A percentile compares a stretch with the other conserved stretches of the same genome.
Conservation (phyloP, 345 rosid genomes). For the Rhodomyrtus tomentosa region DNA sequence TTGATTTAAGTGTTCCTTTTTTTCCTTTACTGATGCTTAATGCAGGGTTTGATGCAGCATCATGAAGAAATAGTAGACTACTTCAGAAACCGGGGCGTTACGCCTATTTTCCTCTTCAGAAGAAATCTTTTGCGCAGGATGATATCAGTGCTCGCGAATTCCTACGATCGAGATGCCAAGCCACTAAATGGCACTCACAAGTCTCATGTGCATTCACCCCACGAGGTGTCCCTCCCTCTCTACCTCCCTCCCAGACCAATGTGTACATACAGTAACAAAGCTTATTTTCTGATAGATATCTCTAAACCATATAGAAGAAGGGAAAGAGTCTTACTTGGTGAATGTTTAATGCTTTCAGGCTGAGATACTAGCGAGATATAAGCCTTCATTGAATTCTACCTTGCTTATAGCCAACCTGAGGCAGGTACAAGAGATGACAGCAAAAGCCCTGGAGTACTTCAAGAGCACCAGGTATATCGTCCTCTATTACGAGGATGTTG, state of each 20-base stretch:
- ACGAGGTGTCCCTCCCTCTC: constrained; percentile 40
- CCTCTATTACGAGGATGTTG: constrained; percentile 83
- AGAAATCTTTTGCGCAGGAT: constrained; percentile 86
- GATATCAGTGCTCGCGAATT: constrained; percentile 93
- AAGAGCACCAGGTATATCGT: constrained; percentile 68
- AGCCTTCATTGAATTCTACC: constrained; percentile 61
- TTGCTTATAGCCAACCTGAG: constrained; percentile 45
- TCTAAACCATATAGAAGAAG: neutral
- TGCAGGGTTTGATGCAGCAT: constrained; percentile 82
- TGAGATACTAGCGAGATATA: constrained; percentile 83
- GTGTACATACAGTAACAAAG: neutral
- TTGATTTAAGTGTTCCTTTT: neutral
- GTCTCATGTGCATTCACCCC: constrained; percentile 88
- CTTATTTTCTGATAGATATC: neutral
- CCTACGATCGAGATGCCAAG: constrained; percentile 74
- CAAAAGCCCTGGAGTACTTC: constrained; percentile 72
- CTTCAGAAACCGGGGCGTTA: constrained; percentile 74
- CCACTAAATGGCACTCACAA: constrained; percentile 88
- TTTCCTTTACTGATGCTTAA: neutral
- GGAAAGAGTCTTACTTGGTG: neutral
- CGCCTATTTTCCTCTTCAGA: constrained; percentile 80
- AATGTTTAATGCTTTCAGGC: constrained; percentile 49
- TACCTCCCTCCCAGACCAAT: neutral
- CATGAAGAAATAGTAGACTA: constrained; percentile 79
- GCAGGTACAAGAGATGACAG: constrained; percentile 59